phyloP scores from a whole-genome alignment of 2,329 filamentous ascomycete genomes.

The Blastomyces percursus region DNA sequence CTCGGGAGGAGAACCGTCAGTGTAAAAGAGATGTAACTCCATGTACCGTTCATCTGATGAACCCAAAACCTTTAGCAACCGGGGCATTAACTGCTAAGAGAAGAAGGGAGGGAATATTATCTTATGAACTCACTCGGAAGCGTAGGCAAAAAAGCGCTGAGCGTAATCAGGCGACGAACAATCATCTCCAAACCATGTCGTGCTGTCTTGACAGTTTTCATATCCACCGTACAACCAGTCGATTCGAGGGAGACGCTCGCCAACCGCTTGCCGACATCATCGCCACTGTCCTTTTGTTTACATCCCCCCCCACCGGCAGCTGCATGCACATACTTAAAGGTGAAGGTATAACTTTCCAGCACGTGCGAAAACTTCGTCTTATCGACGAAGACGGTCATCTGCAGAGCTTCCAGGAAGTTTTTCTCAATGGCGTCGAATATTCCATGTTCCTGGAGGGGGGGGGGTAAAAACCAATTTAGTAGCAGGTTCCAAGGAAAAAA shows the following conservation, averaged over 20 bases:
- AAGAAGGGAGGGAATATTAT: neutral
- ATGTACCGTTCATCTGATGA: slow-evolving; percentile 30
- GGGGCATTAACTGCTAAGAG: neutral
- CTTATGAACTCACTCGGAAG: slow-evolving; percentile 30
- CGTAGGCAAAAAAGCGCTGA: slow-evolving; percentile 30
- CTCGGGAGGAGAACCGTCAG: slow-evolving; percentile 27
- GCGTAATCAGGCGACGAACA: slow-evolving; percentile 31
- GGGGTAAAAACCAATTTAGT: neutral
- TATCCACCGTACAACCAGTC: slow-evolving; percentile 22
- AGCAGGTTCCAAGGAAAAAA: neutral
- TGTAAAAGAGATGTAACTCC: slow-evolving; percentile 37
- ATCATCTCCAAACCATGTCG: slow-evolving; percentile 34
- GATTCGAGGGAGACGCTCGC: slow-evolving; percentile 22
- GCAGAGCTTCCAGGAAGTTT: slow-evolving; percentile 35
- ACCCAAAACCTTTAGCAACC: slow-evolving; percentile 4
- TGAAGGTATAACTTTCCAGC: slow-evolving; percentile 42
- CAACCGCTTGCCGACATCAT: slow-evolving; percentile 22
- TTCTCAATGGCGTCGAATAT: slow-evolving; percentile 38
- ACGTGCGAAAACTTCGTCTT: slow-evolving; percentile 28
- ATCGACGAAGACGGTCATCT: slow-evolving; percentile 37
- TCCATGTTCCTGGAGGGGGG: slow-evolving; percentile 41
- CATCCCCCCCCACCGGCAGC: slow-evolving; percentile 10
- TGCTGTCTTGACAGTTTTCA: slow-evolving; percentile 31
- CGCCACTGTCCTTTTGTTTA: slow-evolving; percentile 11
- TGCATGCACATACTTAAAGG: slow-evolving; percentile 32